These are phyloP conservation scores for Herpetomonas muscarum DNA, from an alignment of 208 protist genomes.

Conservation along the genomic window DNA sequence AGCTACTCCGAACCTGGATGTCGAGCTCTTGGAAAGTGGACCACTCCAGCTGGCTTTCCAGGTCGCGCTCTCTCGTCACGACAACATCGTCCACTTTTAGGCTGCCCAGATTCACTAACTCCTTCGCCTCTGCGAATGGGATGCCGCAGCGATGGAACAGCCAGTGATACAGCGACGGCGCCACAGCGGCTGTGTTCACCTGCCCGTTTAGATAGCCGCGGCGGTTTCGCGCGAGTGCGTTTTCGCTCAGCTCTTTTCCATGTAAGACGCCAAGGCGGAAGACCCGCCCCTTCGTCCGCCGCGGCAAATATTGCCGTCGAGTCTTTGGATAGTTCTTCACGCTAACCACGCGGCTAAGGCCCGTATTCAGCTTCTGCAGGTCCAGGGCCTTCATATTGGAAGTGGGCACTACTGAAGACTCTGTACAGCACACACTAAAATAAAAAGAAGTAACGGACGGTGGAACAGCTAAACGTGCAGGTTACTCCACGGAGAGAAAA, in stretches of 20 bases:
- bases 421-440: too few species aligned
- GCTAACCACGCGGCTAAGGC: slow-evolving; percentile 61
- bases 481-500: too few species aligned
- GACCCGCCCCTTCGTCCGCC: slow-evolving; percentile 44
- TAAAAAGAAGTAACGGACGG: too few species aligned
- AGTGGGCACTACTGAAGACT: neutral
- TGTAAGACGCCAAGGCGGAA: slow-evolving; percentile 77
- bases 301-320: slow-evolving; percentile 35
- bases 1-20: slow-evolving; percentile 50
- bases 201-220: slow-evolving; percentile 78
- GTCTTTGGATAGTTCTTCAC: slow-evolving; percentile 39
- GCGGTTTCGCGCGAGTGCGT: slow-evolving; percentile 57
- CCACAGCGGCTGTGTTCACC: slow-evolving; percentile 79
- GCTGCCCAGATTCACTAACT: slow-evolving; percentile 28
- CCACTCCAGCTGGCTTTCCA: slow-evolving; percentile 81
- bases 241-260: slow-evolving; percentile 53
- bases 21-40: slow-evolving; percentile 60
- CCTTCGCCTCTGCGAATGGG: slow-evolving; percentile 69
- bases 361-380: slow-evolving; percentile 58
- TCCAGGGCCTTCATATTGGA: slow-evolving; percentile 22
- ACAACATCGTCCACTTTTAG: slow-evolving; percentile 58
- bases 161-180: slow-evolving; percentile 86
- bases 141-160: slow-evolving; percentile 86
- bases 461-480: too few species aligned
- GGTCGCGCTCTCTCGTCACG: slow-evolving; percentile 30